Conservation (phyloP, 768 basidiomycete genomes). For the Mycena capillaripes region DNA sequence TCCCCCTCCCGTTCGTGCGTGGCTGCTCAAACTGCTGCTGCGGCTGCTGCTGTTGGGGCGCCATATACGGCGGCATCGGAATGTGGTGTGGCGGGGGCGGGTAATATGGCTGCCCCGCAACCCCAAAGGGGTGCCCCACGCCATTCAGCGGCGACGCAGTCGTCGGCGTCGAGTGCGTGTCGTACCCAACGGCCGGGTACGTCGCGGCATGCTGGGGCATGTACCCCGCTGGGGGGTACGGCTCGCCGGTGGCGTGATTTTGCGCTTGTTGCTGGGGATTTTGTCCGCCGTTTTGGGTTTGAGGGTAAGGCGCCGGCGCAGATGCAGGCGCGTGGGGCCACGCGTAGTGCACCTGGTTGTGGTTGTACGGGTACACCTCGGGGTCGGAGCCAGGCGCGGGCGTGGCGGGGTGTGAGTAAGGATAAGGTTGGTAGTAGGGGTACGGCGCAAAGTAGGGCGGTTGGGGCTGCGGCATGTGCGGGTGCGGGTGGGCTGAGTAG, state of each 20-base stretch:
- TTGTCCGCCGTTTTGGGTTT: too few relatives aligned
- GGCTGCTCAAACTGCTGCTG: not conserved
- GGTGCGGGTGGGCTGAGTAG: constrained; percentile 39
- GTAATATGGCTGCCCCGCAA: too few relatives aligned
- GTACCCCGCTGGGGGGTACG: too few relatives aligned
- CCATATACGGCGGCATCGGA: constrained; percentile 32
- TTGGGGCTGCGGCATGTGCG: constrained; percentile 51
- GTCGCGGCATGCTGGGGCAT: too few relatives aligned
- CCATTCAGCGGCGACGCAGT: constrained; percentile 19
- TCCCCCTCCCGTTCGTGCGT: constrained; percentile 21
- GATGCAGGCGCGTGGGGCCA: constrained; percentile 21
- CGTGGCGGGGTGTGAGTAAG: not conserved
- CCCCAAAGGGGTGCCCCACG: too few relatives aligned
- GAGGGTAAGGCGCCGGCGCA: too few relatives aligned
- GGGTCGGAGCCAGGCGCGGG: not conserved
- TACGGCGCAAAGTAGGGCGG: constrained; percentile 44
- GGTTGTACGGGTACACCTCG: not conserved
- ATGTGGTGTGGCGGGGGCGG: not conserved
- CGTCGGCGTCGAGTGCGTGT: constrained; percentile 20
- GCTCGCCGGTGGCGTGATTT: too few relatives aligned
- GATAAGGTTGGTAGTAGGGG: constrained; percentile 50
- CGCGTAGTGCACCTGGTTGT: constrained; percentile 29
- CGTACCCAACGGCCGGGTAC: too few relatives aligned
- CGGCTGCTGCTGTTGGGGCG: not conserved
- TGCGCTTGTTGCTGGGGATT: too few relatives aligned